Percentiles rank a stretch among this genome's conserved stretches.
phyloP scores from a whole-genome alignment of 78 protist genomes.

The Dictyostelium purpureum region DNA sequence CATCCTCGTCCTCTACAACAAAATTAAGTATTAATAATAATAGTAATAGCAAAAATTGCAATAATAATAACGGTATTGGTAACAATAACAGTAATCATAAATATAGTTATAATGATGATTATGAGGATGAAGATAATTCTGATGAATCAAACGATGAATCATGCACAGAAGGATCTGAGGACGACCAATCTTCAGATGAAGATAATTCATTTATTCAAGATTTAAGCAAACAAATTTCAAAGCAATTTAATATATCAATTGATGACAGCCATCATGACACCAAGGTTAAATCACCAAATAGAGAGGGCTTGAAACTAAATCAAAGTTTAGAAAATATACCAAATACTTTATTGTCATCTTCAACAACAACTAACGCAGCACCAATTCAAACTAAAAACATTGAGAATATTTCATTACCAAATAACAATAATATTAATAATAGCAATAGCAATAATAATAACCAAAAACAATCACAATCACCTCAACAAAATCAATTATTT shows the following conservation, averaged over 20 bases:
- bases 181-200: background rate
- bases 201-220: background rate
- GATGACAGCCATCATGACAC: background rate
- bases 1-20: background rate
- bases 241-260: background rate
- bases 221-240: conserved; percentile 1
- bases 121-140: background rate
- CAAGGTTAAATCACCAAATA: background rate
- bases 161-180: background rate
- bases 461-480: background rate
- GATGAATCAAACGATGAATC: background rate
- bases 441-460: background rate
- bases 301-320: background rate
- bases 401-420: background rate
- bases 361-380: background rate
- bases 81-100: background rate
- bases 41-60: too few relatives aligned
- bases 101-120: background rate
- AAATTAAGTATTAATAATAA: background rate
- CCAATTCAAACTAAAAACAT: background rate
- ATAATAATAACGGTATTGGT: too few relatives aligned
- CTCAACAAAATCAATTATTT: background rate
- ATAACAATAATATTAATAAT: background rate
- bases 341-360: background rate
- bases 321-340: conserved; percentile 15